phyloP scores from a whole-genome alignment of 1,284 basidiomycete genomes.

The Pseudozyma flocculosa region DNA sequence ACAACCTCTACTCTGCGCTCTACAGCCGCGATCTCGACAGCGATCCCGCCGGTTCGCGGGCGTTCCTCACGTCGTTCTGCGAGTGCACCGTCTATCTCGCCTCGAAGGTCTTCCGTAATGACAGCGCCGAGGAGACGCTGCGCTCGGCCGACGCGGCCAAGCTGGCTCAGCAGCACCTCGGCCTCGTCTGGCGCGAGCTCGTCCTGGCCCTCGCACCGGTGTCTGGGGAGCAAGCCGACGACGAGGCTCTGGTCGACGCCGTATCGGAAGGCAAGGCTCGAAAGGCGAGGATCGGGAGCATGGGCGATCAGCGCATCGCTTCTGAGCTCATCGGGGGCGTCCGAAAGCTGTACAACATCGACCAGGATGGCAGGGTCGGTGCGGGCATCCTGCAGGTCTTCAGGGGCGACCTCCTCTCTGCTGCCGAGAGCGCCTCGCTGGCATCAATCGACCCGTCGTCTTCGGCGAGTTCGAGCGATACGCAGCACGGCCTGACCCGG shows the following conservation, averaged over 20 bases:
- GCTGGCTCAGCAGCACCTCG: slow-evolving; percentile 25
- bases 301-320: slow-evolving; percentile 63
- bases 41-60: slow-evolving; percentile 47
- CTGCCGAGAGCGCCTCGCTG: neutral
- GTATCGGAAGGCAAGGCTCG: slow-evolving; percentile 34
- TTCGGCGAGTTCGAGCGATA: neutral
- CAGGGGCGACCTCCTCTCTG: neutral
- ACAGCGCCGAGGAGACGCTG: neutral
- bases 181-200: slow-evolving; percentile 25
- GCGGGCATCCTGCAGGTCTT: neutral
- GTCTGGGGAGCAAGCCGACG: no score
- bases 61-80: slow-evolving; percentile 70
- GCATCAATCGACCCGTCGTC: neutral
- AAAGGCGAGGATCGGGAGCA: slow-evolving; percentile 63
- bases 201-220: slow-evolving; percentile 56
- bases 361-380: neutral
- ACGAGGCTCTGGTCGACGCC: no score
- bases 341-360: neutral
- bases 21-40: slow-evolving; percentile 66
- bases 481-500: neutral
- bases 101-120: slow-evolving; percentile 3
- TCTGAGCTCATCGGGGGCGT: slow-evolving; percentile 57
- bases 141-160: slow-evolving; percentile 4
- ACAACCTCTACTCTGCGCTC: slow-evolving; percentile 74
- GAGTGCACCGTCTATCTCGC: slow-evolving; percentile 70